Evolutionary conservation across 2,329 filamentous ascomycete species (phyloP).

Genomic region (Ceratocystis colombiana): DNA sequence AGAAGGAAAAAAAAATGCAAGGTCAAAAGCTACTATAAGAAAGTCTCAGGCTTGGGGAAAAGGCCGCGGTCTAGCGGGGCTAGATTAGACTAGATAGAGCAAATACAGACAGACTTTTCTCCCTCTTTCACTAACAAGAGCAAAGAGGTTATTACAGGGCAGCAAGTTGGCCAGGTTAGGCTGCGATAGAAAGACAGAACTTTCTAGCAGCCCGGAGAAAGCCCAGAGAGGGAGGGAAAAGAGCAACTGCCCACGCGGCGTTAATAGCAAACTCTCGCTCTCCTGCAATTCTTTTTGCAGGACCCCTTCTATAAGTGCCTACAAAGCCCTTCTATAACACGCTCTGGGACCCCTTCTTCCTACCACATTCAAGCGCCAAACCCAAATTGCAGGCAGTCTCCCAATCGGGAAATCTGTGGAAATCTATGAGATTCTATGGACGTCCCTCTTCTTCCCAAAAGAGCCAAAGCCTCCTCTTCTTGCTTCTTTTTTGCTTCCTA

Average conservation of each 20-base stretch:
- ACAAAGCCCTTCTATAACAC: background rate
- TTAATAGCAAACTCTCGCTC: background rate
- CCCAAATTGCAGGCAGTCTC: background rate
- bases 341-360: background rate
- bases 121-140: too few relatives aligned
- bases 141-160: background rate
- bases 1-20: too few relatives aligned
- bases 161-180: background rate
- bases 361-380: background rate
- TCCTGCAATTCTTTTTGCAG: background rate
- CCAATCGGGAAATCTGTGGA: slow-evolving; percentile 5
- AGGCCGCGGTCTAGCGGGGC: too few relatives aligned
- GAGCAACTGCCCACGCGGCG: background rate
- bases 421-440: slow-evolving; percentile 16
- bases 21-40: too few relatives aligned
- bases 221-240: background rate
- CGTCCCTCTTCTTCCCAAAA: slow-evolving; percentile 8
- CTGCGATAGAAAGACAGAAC: background rate
- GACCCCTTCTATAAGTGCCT: background rate
- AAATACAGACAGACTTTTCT: too few relatives aligned
- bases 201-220: slow-evolving; percentile 4
- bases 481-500: too few relatives aligned
- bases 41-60: too few relatives aligned
- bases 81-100: too few relatives aligned
- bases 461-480: slow-evolving; percentile 8